Conservation (phyloP, 768 basidiomycete species). For the Amanita phalloides region DNA sequence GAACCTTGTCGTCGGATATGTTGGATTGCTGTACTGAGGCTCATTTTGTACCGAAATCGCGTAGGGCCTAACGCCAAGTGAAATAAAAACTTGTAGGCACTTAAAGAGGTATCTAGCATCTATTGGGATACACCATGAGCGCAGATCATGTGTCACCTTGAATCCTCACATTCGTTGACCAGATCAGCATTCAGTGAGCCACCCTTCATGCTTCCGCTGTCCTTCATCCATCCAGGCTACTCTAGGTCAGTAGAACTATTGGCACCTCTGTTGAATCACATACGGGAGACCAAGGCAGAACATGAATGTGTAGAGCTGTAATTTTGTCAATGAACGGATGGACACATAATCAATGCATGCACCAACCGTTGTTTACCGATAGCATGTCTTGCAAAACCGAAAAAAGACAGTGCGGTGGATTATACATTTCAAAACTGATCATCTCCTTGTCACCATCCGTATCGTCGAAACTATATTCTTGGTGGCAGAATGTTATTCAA, state of each 20-base stretch:
- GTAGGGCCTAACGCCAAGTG: slow-evolving; percentile 47
- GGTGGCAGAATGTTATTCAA: neutral
- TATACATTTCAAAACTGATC: slow-evolving; percentile 41
- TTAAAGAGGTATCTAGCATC: slow-evolving; percentile 68
- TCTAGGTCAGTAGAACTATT: slow-evolving; percentile 1
- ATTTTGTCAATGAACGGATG: neutral
- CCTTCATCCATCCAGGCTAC: slow-evolving; percentile 77
- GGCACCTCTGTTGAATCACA: slow-evolving; percentile 10
- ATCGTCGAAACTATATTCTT: slow-evolving; percentile 60
- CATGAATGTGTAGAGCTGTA: slow-evolving; percentile 35
- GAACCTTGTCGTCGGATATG: slow-evolving; percentile 57
- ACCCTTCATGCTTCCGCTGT: slow-evolving; percentile 53
- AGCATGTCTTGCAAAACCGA: slow-evolving; percentile 53
- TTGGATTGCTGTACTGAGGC: slow-evolving; percentile 46
- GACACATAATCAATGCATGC: slow-evolving; percentile 13
- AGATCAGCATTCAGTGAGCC: slow-evolving; percentile 44
- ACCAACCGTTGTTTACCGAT: slow-evolving; percentile 34
- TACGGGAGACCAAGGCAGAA: slow-evolving; percentile 70
- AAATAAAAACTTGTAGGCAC: slow-evolving; percentile 56
- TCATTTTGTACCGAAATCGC: slow-evolving; percentile 59
- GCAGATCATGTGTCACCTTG: neutral
- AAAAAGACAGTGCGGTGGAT: slow-evolving; percentile 54
- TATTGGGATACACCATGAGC: slow-evolving; percentile 14
- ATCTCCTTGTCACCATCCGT: slow-evolving; percentile 48
- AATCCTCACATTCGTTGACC: slow-evolving; percentile 32